Evolutionary conservation across 2,329 filamentous ascomycete genomes (phyloP).

Genomic region (Fusarium sacchari): DNA sequence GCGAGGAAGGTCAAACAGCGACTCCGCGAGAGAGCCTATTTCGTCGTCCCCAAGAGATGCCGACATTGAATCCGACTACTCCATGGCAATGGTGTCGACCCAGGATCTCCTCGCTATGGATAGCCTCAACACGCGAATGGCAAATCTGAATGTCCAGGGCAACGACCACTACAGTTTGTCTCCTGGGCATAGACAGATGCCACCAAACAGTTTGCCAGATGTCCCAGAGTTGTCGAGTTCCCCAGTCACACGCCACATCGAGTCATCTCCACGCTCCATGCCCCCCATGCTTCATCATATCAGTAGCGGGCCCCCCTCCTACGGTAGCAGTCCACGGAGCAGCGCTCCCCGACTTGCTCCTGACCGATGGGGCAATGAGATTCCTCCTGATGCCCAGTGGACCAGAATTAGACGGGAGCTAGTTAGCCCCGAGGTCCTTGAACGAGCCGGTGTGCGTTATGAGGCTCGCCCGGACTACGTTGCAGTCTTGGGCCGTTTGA

Average conservation of each 20-base stretch:
- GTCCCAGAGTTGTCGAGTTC: constrained; percentile 49
- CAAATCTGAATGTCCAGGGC: constrained; percentile 53
- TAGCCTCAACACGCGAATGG: constrained; percentile 53
- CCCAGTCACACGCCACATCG: constrained; percentile 45
- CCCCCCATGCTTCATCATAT: constrained; percentile 48
- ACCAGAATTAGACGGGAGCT: constrained; percentile 65
- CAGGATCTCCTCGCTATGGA: constrained; percentile 63
- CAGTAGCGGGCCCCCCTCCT: constrained; percentile 45
- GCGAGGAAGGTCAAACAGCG: constrained; percentile 49
- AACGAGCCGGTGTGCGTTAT: constrained; percentile 65
- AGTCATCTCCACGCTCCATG: constrained; percentile 53
- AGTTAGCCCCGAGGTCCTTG: constrained; percentile 67
- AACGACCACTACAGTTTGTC: constrained; percentile 51
- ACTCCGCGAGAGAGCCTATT: constrained; percentile 42
- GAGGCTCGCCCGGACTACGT: constrained; percentile 70
- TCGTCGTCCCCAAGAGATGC: constrained; percentile 54
- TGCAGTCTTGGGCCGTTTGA: constrained; percentile 67
- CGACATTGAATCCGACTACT: constrained; percentile 46
- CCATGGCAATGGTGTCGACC: constrained; percentile 64
- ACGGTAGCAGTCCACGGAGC: constrained; percentile 47
- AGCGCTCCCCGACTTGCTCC: constrained; percentile 58
- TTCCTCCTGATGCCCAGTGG: constrained; percentile 67
- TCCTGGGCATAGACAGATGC: constrained; percentile 48
- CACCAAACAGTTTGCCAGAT: constrained; percentile 43
- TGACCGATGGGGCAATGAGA: constrained; percentile 66